A percentile compares a stretch with the other conserved stretches of the same genome.
Evolutionary conservation across 202 grass and related monocot species (phyloP).

Genomic region (Elaeis oleifera): DNA sequence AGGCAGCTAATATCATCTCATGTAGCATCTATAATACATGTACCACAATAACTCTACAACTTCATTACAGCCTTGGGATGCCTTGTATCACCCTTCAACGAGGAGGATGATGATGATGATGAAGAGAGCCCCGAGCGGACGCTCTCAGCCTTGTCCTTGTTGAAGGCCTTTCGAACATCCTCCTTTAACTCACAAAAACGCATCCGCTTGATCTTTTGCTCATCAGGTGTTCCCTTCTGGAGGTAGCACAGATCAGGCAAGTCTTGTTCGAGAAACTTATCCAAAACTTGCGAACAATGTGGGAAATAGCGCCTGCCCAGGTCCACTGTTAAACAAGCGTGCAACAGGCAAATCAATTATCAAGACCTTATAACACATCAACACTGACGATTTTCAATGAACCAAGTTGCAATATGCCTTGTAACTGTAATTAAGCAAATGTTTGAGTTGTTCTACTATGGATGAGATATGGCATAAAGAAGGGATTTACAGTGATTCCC

Average conservation of each 20-base stretch:
- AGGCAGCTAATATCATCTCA: no score
- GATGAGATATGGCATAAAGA: no score
- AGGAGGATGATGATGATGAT: conserved; percentile 36
- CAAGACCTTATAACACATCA: background rate
- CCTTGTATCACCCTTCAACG: conserved; percentile 22
- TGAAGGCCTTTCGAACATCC: conserved; percentile 73
- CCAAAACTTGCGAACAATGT: conserved; percentile 75
- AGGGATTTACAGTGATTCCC: no score
- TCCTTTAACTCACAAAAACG: conserved; percentile 71
- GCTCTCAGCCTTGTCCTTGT: conserved; percentile 48
- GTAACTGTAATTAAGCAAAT: no score
- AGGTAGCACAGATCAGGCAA: conserved; percentile 40
- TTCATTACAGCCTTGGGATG: conserved; percentile 17
- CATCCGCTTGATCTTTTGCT: conserved; percentile 59
- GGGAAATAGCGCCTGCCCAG: conserved; percentile 75
- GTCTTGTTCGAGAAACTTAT: conserved; percentile 71
- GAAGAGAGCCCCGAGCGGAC: conserved; percentile 30
- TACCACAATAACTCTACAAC: background rate
- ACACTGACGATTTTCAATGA: no score
- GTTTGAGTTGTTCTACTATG: no score
- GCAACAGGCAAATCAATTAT: background rate
- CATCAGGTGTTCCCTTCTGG: conserved; percentile 48
- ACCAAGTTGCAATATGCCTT: no score
- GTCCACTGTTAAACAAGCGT: conserved; percentile 51
- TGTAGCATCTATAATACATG: no score